These are phyloP conservation scores for Candida ficus DNA, from an alignment of 805 yeast genomes.

Conservation along the genomic window DNA sequence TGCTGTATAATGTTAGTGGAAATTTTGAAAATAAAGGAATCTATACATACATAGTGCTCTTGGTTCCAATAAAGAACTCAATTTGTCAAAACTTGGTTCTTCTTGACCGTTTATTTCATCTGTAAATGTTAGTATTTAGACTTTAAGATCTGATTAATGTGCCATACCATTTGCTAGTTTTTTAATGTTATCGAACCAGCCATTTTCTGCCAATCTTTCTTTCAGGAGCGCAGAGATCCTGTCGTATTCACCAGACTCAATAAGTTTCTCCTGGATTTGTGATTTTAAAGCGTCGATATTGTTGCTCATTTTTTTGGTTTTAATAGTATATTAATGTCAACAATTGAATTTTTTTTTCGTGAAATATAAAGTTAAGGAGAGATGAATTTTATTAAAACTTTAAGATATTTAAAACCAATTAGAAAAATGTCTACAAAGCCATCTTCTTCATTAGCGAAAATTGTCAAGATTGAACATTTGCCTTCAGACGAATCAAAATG, in stretches of 20 bases:
- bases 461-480: conserved; percentile 26
- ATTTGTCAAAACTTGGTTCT: conserved; percentile 45
- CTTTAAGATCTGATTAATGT: no score
- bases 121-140: no score
- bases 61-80: conserved; percentile 52
- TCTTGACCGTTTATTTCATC: conserved; percentile 37
- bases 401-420: no score
- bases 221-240: conserved; percentile 58
- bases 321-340: background rate
- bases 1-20: conserved; percentile 23
- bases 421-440: conserved; percentile 23
- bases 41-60: conserved; percentile 53
- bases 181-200: conserved; percentile 80
- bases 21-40: no score
- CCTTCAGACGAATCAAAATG: conserved; percentile 51
- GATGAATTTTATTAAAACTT: no score
- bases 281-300: conserved; percentile 34
- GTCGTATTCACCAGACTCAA: conserved; percentile 78
- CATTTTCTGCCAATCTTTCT: conserved; percentile 63
- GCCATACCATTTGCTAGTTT: conserved; percentile 50
- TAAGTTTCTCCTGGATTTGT: conserved; percentile 64
- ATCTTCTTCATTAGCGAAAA: conserved; percentile 32
- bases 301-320: no score
- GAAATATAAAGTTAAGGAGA: no score
- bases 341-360: background rate